phyloP scores from a whole-genome alignment of 164 flowering plant species.

The Nymphaea thermarum region DNA sequence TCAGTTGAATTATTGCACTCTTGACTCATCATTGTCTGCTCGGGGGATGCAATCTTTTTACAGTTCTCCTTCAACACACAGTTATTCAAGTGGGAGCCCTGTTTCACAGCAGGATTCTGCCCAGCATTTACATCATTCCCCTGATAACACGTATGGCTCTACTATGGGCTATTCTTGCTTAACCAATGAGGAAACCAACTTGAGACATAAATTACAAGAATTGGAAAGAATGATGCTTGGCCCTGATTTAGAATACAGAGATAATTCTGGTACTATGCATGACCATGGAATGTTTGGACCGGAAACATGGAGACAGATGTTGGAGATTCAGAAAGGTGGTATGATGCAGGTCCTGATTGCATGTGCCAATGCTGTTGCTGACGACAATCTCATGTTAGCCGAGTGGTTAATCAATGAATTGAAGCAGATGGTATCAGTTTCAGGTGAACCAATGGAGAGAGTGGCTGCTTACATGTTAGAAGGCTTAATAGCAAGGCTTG shows the following conservation, averaged over 20 bases:
- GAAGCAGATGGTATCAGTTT: conserved; percentile 68
- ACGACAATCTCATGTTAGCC: conserved; percentile 25
- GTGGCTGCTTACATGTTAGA: conserved; percentile 77
- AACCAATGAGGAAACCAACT: conserved; percentile 20
- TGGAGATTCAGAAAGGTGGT: conserved; percentile 40
- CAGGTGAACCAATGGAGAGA: conserved; percentile 65
- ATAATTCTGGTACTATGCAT: conserved; percentile 5
- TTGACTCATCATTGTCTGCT: conserved; percentile 37
- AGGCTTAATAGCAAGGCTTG: conserved; percentile 56
- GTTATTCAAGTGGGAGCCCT: conserved; percentile 37
- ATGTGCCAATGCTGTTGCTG: conserved; percentile 53
- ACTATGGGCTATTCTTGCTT: conserved; percentile 31
- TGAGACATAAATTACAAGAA: conserved; percentile 44
- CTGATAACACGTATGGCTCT: conserved; percentile 25
- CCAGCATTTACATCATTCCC: conserved; percentile 24
- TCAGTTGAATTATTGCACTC: conserved; percentile 10
- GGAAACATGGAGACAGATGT: conserved; percentile 24
- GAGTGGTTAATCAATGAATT: conserved; percentile 49
- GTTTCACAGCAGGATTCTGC: conserved; percentile 29
- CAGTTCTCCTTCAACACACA: conserved; percentile 33
- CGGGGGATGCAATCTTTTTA: conserved; percentile 9
- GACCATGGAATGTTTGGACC: conserved; percentile 14
- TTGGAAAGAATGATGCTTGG: conserved; percentile 59
- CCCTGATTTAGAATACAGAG: conserved; percentile 26
- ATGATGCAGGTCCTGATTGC: conserved; percentile 39